phyloP scores from a whole-genome alignment of 768 basidiomycete species.

The Pleurotus tuoliensis region DNA sequence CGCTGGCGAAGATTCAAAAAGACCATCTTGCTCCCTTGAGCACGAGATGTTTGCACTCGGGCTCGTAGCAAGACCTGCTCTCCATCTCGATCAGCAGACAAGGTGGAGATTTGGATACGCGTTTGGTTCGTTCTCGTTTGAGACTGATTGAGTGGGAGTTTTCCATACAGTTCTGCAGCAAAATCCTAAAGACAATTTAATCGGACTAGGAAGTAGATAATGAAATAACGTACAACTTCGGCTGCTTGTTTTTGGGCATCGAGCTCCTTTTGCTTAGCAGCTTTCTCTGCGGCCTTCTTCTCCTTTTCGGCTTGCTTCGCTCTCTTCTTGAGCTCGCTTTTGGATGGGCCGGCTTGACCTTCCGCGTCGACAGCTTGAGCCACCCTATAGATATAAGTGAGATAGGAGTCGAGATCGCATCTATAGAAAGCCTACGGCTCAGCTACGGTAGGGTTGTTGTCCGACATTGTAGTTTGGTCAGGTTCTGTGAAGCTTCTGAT shows the following conservation, averaged over 20 bases:
- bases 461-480: background rate
- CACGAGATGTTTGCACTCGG: slow-evolving; percentile 86
- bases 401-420: background rate
- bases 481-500: too few relatives aligned
- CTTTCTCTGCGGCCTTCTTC: slow-evolving; percentile 83
- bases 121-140: slow-evolving; percentile 63
- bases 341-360: slow-evolving; percentile 56
- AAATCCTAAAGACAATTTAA: slow-evolving; percentile 53
- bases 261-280: slow-evolving; percentile 72
- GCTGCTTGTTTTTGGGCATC: slow-evolving; percentile 62
- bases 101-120: slow-evolving; percentile 60
- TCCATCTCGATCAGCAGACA: slow-evolving; percentile 59
- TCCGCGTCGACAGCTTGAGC: slow-evolving; percentile 5
- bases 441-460: background rate
- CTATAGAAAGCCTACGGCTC: background rate
- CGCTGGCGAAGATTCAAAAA: slow-evolving; percentile 92
- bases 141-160: slow-evolving; percentile 88
- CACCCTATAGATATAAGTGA: background rate
- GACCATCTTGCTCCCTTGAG: slow-evolving; percentile 93
- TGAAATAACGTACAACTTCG: slow-evolving; percentile 47
- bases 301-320: slow-evolving; percentile 91
- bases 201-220: slow-evolving; percentile 1
- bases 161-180: slow-evolving; percentile 78
- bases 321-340: slow-evolving; percentile 88
- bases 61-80: slow-evolving; percentile 82